Conservation (phyloP, 352 stramenopile genomes). For the Globisporangium viniferum region DNA sequence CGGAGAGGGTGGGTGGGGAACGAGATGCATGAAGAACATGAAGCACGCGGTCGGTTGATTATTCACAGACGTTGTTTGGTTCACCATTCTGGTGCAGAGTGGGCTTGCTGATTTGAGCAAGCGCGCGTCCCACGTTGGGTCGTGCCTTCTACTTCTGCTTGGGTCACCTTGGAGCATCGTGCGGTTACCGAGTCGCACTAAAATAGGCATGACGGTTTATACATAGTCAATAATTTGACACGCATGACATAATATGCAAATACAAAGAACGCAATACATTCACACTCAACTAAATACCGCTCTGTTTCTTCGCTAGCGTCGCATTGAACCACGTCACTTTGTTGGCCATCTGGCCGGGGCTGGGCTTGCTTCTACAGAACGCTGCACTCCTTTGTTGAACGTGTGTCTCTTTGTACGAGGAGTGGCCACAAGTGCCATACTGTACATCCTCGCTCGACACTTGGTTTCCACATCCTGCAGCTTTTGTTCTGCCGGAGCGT, state of each 20-base stretch:
- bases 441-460: not conserved
- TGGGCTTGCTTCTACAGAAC: not conserved
- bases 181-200: not conserved
- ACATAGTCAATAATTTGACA: not conserved
- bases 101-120: not conserved
- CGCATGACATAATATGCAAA: not conserved
- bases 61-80: not conserved
- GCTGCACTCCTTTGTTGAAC: not conserved
- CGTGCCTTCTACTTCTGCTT: not conserved
- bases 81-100: not conserved
- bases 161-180: not conserved
- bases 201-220: not conserved
- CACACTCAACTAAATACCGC: not conserved
- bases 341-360: not conserved
- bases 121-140: not conserved
- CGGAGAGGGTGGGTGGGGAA: too few species aligned
- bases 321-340: not conserved
- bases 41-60: not conserved
- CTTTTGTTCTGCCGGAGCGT: too few species aligned
- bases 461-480: not conserved
- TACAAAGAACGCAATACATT: not conserved
- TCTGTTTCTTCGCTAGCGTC: not conserved
- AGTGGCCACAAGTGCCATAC: not conserved
- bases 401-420: not conserved
- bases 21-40: not conserved